Percentiles rank a stretch among this genome's conserved stretches.
These are phyloP conservation scores for Rosa persica DNA, from an alignment of 306 rosid genomes.

Conservation along the genomic window DNA sequence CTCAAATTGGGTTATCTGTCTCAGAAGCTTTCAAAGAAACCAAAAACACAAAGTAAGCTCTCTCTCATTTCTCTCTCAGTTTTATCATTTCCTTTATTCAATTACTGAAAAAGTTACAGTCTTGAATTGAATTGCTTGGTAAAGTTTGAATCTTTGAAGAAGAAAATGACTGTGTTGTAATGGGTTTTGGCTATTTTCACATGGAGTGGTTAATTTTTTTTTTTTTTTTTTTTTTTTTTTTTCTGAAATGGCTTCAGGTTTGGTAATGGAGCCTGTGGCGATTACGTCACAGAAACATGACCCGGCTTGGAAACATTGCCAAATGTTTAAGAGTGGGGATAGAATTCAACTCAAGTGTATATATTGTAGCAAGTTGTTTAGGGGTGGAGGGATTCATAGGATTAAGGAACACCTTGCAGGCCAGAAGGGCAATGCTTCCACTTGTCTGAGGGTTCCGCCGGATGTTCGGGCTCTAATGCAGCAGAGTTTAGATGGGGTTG, in stretches of 20 bases:
- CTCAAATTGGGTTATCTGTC: conserved; percentile 18
- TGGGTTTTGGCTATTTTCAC: not conserved
- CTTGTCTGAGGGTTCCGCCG: conserved; percentile 66
- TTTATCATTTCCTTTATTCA: not conserved
- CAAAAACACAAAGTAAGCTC: conserved; percentile 49
- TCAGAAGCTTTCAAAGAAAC: conserved; percentile 11
- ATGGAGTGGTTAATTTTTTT: not conserved
- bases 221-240: not conserved
- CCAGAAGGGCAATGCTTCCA: conserved; percentile 86
- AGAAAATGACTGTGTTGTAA: conserved; percentile 18
- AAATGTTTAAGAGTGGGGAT: conserved; percentile 85
- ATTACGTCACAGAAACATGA: conserved; percentile 86
- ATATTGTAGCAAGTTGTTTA: conserved; percentile 79
- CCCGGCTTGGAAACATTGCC: conserved; percentile 93
- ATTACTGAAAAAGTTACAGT: not conserved
- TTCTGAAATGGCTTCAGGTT: conserved; percentile 49
- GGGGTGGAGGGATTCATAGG: conserved; percentile 99
- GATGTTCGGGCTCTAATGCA: conserved; percentile 77
- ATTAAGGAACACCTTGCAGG: conserved; percentile 94
- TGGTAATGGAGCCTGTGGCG: conserved; percentile 51
- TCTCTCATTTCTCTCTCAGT: conserved; percentile 8
- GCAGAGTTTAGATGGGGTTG: conserved; percentile 77
- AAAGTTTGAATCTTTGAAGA: conserved; percentile 1
- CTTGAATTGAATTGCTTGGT: not conserved
- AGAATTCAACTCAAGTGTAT: conserved; percentile 77